Conservation (phyloP, 345 rosid species). For the Corchorus capsularis region DNA sequence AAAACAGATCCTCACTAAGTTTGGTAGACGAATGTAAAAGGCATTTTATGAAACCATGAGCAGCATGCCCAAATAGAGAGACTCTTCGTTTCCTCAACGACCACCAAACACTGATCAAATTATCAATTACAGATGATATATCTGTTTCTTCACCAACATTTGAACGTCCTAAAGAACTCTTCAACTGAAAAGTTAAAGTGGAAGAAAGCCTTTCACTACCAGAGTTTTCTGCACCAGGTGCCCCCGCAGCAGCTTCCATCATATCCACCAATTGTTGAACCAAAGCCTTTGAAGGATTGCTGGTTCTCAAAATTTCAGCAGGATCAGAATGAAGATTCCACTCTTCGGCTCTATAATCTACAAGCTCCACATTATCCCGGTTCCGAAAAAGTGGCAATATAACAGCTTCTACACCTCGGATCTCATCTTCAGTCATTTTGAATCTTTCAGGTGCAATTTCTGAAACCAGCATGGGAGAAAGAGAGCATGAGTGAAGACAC, state of each 20-base stretch:
- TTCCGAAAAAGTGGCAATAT: conserved; percentile 47
- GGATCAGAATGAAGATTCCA: conserved; percentile 29
- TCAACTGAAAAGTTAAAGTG: conserved; percentile 65
- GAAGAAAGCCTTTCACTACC: conserved; percentile 56
- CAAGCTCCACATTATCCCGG: conserved; percentile 22
- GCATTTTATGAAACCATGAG: conserved; percentile 73
- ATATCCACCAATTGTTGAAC: conserved; percentile 57
- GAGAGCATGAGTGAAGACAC: conserved; percentile 47
- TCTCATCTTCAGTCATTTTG: conserved; percentile 70
- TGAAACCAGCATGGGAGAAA: conserved; percentile 58
- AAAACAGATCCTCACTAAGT: conserved; percentile 43
- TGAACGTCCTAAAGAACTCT: conserved; percentile 36
- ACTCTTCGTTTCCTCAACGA: conserved; percentile 81
- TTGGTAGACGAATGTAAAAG: conserved; percentile 65
- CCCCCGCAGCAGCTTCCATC: conserved; percentile 74
- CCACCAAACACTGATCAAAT: conserved; percentile 75
- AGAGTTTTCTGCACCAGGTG: conserved; percentile 63
- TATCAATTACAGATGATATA: conserved; percentile 47
- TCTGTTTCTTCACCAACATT: conserved; percentile 49
- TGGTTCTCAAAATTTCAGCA: conserved; percentile 38
- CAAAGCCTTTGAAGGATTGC: conserved; percentile 36
- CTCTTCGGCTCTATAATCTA: conserved; percentile 35
- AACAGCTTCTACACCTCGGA: conserved; percentile 45
- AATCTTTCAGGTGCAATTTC: conserved; percentile 69
- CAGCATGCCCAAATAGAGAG: conserved; percentile 83